These are phyloP conservation scores for Byssothecium circinans DNA, from an alignment of 2,329 filamentous ascomycete species.

Conservation along the genomic window DNA sequence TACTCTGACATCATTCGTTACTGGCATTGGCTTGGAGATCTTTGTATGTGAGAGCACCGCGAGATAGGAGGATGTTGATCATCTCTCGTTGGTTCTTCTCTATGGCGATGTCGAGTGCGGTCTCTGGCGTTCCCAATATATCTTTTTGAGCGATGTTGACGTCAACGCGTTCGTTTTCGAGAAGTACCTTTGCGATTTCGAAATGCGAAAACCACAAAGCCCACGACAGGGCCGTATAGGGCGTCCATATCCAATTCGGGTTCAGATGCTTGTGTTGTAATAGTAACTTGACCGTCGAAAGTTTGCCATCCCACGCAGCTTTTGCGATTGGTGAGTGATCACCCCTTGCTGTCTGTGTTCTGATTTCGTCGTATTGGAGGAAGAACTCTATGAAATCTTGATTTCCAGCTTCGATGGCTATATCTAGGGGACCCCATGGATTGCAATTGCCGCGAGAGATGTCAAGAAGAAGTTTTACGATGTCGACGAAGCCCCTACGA, in stretches of 20 bases:
- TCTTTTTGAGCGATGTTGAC: not conserved
- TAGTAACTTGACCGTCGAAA: not conserved
- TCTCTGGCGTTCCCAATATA: not conserved
- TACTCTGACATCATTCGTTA: not conserved
- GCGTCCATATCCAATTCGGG: not conserved
- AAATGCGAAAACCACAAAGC: not conserved
- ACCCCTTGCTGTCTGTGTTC: not conserved
- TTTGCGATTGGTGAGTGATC: not conserved
- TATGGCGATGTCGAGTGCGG: not conserved
- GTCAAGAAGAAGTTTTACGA: not conserved
- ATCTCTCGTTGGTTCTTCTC: not conserved
- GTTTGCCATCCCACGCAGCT: not conserved
- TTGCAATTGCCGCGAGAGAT: not conserved
- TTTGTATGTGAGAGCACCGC: not conserved
- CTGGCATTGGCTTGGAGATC: not conserved
- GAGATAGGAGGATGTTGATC: slow-evolving; percentile 1
- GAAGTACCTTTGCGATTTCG: slow-evolving; percentile 3
- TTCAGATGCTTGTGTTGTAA: slow-evolving; percentile 5
- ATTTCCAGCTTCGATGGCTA: not conserved
- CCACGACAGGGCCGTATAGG: not conserved
- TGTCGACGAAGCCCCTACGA: not conserved
- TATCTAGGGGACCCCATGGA: not conserved
- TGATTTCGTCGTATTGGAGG: not conserved
- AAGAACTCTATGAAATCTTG: not conserved
- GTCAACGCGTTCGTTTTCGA: slow-evolving; percentile 2